Conservation (phyloP, 129 eudicot species). For the Arctium lappa region DNA sequence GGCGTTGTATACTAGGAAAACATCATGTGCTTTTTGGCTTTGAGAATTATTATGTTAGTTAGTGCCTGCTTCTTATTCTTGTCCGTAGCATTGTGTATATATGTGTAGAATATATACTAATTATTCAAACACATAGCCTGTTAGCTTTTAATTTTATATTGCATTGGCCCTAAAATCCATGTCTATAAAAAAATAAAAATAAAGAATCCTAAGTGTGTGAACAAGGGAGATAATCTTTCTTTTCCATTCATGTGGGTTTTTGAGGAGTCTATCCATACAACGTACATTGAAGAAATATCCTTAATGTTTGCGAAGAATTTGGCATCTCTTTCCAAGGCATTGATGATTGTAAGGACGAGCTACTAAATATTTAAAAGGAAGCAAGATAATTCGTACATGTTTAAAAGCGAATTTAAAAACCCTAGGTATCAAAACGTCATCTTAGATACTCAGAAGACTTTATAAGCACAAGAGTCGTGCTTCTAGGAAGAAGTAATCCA, state of each 20-base stretch:
- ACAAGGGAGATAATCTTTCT: not conserved
- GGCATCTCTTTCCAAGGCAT: not conserved
- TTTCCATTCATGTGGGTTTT: not conserved
- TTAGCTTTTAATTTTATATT: not conserved
- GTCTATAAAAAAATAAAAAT: not conserved
- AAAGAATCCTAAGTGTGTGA: not conserved
- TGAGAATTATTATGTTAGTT: not conserved
- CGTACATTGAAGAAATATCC: not conserved
- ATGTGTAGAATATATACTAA: not conserved
- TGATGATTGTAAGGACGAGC: not conserved
- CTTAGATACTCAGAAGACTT: not conserved
- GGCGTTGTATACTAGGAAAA: constrained; percentile 4
- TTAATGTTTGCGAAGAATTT: not conserved
- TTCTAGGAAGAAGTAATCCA: not conserved
- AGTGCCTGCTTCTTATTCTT: constrained; percentile 10
- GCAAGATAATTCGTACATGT: not conserved
- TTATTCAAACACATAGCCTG: not conserved
- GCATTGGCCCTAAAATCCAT: not conserved
- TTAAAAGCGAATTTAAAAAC: not conserved
- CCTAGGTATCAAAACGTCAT: not conserved
- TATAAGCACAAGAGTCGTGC: not conserved
- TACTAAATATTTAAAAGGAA: not conserved
- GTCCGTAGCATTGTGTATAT: not conserved
- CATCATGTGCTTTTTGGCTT: constrained; percentile 11
- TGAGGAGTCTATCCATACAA: too few species aligned